Evolutionary conservation across 345 rosid species (phyloP).

Genomic region (Bretschneidera sinensis): DNA sequence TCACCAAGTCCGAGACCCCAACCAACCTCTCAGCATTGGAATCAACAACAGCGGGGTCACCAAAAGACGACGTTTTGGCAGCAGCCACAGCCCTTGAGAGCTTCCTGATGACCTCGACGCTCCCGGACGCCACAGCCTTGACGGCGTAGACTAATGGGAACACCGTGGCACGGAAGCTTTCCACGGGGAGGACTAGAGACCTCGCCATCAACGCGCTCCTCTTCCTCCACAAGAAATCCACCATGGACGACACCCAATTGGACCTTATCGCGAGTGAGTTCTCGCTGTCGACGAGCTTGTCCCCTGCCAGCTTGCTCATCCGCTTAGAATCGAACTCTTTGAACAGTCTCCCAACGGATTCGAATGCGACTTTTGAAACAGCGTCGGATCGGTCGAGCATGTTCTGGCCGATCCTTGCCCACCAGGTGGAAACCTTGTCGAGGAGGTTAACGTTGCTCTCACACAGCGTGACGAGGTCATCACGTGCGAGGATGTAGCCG

Average conservation of each 20-base stretch:
- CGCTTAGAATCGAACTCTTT: slow-evolving; percentile 88
- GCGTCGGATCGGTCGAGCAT: slow-evolving; percentile 81
- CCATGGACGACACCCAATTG: slow-evolving; percentile 86
- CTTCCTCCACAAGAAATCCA: slow-evolving; percentile 77
- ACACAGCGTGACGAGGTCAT: slow-evolving; percentile 82
- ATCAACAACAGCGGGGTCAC: slow-evolving; percentile 39
- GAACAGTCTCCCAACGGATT: slow-evolving; percentile 85
- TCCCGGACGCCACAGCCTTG: slow-evolving; percentile 88
- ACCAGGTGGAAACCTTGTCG: slow-evolving; percentile 84
- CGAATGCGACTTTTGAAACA: slow-evolving; percentile 93
- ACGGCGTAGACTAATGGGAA: slow-evolving; percentile 85
- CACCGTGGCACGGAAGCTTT: slow-evolving; percentile 79
- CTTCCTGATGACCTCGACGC: slow-evolving; percentile 65
- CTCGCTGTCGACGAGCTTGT: slow-evolving; percentile 92
- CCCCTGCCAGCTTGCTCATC: slow-evolving; percentile 93
- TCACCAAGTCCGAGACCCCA: slow-evolving; percentile 82
- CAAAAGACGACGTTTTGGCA: slow-evolving; percentile 18
- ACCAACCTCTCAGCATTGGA: slow-evolving; percentile 79
- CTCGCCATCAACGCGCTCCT: slow-evolving; percentile 78
- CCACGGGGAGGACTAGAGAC: slow-evolving; percentile 80
- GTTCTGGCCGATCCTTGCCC: slow-evolving; percentile 76
- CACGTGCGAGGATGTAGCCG: slow-evolving; percentile 87
- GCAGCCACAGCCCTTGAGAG: slow-evolving; percentile 72
- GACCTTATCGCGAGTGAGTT: slow-evolving; percentile 88
- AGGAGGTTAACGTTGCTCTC: slow-evolving; percentile 77